Base-by-base conservation (phyloP, 768 basidiomycete species). In the Mycena kentingensis region DNA sequence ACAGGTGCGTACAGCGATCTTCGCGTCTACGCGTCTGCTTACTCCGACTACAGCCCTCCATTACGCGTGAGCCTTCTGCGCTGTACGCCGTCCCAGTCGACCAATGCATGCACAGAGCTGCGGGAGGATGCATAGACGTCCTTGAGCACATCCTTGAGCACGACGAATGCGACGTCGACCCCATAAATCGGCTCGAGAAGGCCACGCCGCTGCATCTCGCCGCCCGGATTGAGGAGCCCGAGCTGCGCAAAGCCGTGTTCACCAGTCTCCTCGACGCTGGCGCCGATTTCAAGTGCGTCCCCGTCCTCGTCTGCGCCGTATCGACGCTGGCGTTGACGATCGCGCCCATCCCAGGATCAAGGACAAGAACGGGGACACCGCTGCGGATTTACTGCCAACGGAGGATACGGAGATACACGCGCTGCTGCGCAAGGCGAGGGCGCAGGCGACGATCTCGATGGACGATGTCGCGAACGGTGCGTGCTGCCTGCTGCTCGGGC, bases 141-240 rank as follows among this genome's bases (percentile, higher is more conserved):
- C 73, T 92, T 3, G 88, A 92, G 55, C 75, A 85, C 49, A 81
- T 93, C 58, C 77, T 94, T 28, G 80, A 80, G 4, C 75, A 83
- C 61, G 88, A 91, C 11, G 80, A 77, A 4, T 92, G 90, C 71
- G 90, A 93, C 63, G 89, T 92, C 45, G 90, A 94, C 65, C 82
- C 83, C 16, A 73, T 81, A 62, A 93, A 93, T 68, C 76, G 77
- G 18, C 63, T 87, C 25, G 83, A 86, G 42, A 77, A 77, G 8
- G 82, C 83, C 6, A 93, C 92, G 0, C 92, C 92, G 3, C 73
- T 94, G 15, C 91, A 93, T 66, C 77, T 90, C 22, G 90, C 89
- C 7, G 68, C 87, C 7, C 68, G 71, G 55, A 67, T 88, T 37
- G 72, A 81, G 28, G 75, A 87, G 54, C 67, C 65, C 2, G 86